These are phyloP conservation scores for Pueraria montana DNA, from an alignment of 306 rosid genomes.

Conservation along the genomic window DNA sequence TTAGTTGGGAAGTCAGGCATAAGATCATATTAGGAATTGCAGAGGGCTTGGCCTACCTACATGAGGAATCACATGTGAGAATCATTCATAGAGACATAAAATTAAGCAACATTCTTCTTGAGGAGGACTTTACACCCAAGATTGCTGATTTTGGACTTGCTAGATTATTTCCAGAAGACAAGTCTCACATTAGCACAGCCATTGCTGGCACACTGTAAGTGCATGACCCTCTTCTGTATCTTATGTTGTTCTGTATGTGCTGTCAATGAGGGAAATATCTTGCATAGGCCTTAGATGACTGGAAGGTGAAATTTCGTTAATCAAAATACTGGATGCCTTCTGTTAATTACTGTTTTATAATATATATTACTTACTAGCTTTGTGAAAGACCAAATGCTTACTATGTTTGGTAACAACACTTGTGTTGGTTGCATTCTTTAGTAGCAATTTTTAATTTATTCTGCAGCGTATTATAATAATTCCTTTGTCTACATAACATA, in stretches of 20 bases:
- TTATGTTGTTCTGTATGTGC: constrained; percentile 16
- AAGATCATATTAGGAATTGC: constrained; percentile 59
- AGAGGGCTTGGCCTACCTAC: constrained; percentile 77
- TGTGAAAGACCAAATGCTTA: constrained; percentile 6
- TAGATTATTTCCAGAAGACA: constrained; percentile 63
- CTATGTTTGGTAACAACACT: not conserved
- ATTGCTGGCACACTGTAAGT: constrained; percentile 58
- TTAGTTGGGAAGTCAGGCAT: constrained; percentile 46
- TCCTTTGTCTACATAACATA: constrained; percentile 1
- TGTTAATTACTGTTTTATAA: not conserved
- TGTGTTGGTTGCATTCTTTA: not conserved
- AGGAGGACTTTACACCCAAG: constrained; percentile 64
- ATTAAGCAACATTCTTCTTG: constrained; percentile 69
- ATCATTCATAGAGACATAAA: constrained; percentile 81
- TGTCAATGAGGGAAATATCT: not conserved
- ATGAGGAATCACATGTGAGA: constrained; percentile 67
- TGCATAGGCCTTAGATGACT: not conserved
- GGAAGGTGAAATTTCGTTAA: constrained; percentile 6
- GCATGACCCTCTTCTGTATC: not conserved
- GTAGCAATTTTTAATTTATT: not conserved
- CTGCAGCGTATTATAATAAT: not conserved
- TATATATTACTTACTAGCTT: not conserved
- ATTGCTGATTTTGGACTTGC: constrained; percentile 88
- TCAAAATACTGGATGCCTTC: not conserved
- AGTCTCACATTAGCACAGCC: constrained; percentile 54